A percentile compares a stretch with the other conserved stretches of the same genome.
Evolutionary conservation across 208 protist genomes (phyloP).

Genomic region (Acanthamoeba culbertsoni): DNA sequence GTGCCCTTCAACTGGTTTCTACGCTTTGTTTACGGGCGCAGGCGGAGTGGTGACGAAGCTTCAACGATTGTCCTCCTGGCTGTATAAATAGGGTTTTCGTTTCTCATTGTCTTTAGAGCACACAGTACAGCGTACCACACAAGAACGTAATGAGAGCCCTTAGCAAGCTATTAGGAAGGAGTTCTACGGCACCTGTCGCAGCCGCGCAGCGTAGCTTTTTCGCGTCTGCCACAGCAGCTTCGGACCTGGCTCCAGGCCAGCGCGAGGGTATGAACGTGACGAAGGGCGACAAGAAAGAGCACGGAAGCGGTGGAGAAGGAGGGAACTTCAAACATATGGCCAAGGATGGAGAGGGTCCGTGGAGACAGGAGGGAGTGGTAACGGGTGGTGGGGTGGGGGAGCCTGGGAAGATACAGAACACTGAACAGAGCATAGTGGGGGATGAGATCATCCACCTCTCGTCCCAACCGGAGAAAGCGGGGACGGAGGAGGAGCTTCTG

Average conservation of each 20-base stretch:
- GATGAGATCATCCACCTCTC: neutral
- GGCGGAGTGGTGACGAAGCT: no score
- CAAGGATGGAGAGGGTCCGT: neutral
- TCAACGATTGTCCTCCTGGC: no score
- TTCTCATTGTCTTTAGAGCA: no score
- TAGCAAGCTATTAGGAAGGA: neutral
- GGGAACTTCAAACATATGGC: conserved; percentile 33
- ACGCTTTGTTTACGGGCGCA: no score
- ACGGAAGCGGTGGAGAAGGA: neutral
- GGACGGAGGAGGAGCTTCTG: neutral
- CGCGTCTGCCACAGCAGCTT: neutral
- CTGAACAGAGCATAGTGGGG: neutral
- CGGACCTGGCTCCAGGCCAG: neutral
- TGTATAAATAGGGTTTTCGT: no score
- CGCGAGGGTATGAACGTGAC: neutral
- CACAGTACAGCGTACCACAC: no score
- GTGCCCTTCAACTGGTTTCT: no score
- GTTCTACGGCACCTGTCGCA: neutral
- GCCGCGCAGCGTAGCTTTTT: neutral
- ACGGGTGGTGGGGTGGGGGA: neutral
- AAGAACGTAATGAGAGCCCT: neutral
- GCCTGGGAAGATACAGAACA: neutral
- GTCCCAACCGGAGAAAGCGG: neutral
- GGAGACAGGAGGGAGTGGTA: neutral
- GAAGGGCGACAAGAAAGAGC: neutral